phyloP scores from a whole-genome alignment of 2,329 filamentous ascomycete species.

The Neurospora sp. region DNA sequence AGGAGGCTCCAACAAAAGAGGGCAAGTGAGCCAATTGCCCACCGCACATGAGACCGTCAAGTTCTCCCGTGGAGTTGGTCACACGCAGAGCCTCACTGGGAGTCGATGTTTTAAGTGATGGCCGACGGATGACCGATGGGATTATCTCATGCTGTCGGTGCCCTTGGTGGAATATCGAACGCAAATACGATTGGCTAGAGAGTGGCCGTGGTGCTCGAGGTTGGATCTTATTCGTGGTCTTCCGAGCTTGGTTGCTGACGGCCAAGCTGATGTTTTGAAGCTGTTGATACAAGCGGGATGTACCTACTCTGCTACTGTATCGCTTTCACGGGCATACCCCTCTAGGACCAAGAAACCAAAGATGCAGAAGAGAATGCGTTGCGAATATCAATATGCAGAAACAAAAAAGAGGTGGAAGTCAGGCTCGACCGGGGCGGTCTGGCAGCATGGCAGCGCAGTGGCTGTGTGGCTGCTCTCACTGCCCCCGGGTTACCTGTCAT shows the following conservation, averaged over 20 bases:
- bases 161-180: background rate
- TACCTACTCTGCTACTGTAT: background rate
- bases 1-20: background rate
- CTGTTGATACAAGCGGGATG: background rate
- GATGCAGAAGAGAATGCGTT: background rate
- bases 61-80: background rate
- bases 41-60: background rate
- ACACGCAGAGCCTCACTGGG: background rate
- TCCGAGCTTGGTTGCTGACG: background rate
- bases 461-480: background rate
- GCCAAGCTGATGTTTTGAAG: background rate
- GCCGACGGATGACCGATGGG: background rate
- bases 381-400: background rate
- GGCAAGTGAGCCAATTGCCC: background rate
- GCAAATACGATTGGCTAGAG: background rate
- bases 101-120: background rate
- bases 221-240: background rate
- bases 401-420: background rate
- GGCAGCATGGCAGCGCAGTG: background rate
- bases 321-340: background rate
- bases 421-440: background rate
- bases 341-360: background rate
- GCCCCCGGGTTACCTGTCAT: background rate
- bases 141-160: background rate
- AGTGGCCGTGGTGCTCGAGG: background rate